Evolutionary conservation across 441 rosid genomes (phyloP).

Genomic region (Rhodomyrtus psidioides): DNA sequence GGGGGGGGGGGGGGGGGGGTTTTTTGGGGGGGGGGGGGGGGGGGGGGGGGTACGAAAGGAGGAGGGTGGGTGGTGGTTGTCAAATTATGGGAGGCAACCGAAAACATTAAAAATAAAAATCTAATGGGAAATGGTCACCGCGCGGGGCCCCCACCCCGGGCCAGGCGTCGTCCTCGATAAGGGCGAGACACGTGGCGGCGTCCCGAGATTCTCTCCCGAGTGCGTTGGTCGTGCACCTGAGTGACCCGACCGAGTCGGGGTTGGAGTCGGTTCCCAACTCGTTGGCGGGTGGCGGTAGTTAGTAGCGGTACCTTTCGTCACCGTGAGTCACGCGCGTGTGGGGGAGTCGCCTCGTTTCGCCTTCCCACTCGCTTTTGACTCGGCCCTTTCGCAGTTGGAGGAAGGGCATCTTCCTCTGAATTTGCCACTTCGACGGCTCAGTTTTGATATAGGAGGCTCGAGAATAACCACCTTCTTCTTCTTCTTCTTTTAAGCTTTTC

Average conservation of each 20-base stretch:
- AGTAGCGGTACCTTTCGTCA: background rate
- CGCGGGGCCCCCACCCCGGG: too few species aligned
- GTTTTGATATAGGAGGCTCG: too few species aligned
- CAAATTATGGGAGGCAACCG: too few species aligned
- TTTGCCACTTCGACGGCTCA: background rate
- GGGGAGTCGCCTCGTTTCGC: background rate
- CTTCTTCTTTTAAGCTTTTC: too few species aligned
- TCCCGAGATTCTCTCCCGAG: background rate
- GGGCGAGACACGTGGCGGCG: background rate
- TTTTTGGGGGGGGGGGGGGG: too few species aligned
- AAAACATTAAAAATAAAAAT: too few species aligned
- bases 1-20: too few species aligned
- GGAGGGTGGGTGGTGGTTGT: too few species aligned
- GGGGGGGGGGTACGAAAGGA: too few species aligned
- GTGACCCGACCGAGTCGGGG: background rate
- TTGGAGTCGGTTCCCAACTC: background rate
- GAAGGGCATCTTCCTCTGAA: background rate
- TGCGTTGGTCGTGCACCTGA: background rate
- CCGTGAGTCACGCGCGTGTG: background rate
- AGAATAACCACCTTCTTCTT: too few species aligned
- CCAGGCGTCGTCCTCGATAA: background rate
- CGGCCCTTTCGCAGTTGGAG: background rate
- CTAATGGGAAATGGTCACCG: too few species aligned
- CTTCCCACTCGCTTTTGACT: background rate
- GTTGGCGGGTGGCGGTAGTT: background rate